A percentile compares a stretch with the other conserved stretches of the same genome.
phyloP scores from a whole-genome alignment of 305 asterid genomes.

The Andrographis paniculata region DNA sequence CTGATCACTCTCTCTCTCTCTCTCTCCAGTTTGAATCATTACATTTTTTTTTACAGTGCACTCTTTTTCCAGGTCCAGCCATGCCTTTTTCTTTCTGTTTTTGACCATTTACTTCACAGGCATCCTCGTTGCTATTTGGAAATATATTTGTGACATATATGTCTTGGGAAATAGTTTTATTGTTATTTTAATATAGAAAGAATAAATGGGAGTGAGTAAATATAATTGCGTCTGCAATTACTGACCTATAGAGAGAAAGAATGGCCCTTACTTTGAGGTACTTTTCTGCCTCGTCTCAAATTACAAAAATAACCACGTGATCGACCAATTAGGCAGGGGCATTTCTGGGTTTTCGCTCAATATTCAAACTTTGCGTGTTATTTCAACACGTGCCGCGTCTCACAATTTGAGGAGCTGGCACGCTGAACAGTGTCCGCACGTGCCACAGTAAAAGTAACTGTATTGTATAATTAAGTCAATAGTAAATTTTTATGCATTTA shows the following conservation, averaged over 20 bases:
- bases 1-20: slow-evolving; percentile 27
- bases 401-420: too few relatives aligned
- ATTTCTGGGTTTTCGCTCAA: slow-evolving; percentile 25
- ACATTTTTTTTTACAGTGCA: slow-evolving; percentile 20
- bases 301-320: slow-evolving; percentile 21
- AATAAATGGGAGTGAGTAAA: not conserved
- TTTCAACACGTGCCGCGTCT: too few relatives aligned
- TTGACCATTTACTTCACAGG: slow-evolving; percentile 9
- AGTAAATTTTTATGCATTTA: too few relatives aligned
- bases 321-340: slow-evolving; percentile 15
- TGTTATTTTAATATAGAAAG: not conserved
- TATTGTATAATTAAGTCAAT: too few relatives aligned
- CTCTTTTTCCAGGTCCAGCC: slow-evolving; percentile 14
- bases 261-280: slow-evolving; percentile 47
- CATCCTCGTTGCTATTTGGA: not conserved
- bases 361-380: too few relatives aligned
- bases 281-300: slow-evolving; percentile 20
- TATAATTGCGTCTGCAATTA: not conserved
- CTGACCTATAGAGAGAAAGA: not conserved
- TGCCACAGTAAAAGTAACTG: too few relatives aligned
- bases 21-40: too few relatives aligned
- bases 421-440: too few relatives aligned
- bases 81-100: slow-evolving; percentile 19
- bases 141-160: not conserved
- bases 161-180: too few relatives aligned